These are phyloP conservation scores for Knufia fluminis DNA, from an alignment of 2,329 filamentous ascomycete species.

Conservation along the genomic window DNA sequence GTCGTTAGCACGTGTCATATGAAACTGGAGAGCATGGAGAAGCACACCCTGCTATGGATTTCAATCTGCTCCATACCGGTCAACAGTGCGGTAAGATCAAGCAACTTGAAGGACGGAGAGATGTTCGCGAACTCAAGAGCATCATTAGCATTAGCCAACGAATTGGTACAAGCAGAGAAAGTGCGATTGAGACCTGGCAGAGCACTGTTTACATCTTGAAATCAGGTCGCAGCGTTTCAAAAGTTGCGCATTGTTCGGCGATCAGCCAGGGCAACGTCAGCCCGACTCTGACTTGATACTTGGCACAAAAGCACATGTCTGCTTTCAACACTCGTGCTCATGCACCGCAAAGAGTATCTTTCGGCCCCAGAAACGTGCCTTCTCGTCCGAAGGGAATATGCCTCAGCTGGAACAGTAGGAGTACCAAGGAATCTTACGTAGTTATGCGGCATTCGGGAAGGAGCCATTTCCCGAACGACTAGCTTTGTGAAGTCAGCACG, in stretches of 20 bases:
- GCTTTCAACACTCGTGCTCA: not conserved
- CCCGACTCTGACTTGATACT: no score
- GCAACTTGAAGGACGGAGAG: not conserved
- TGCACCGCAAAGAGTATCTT: not conserved
- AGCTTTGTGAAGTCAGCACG: no score
- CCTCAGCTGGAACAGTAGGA: no score
- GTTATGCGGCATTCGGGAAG: not conserved
- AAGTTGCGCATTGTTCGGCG: no score
- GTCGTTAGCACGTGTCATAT: conserved; percentile 7
- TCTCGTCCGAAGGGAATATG: not conserved
- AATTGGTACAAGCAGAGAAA: not conserved
- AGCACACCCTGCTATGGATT: conserved; percentile 85
- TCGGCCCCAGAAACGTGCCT: not conserved
- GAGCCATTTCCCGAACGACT: no score
- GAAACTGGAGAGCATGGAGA: not conserved
- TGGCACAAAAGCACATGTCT: no score
- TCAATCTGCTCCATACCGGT: conserved; percentile 90
- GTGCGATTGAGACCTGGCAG: not conserved
- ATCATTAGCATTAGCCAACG: not conserved
- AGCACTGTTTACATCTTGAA: not conserved
- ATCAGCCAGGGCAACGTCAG: not conserved
- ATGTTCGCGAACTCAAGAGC: not conserved
- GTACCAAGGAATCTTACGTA: not conserved
- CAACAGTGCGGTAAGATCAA: conserved; percentile 45
- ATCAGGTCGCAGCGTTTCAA: not conserved